Evolutionary conservation across 495 filamentous ascomycete genomes (phyloP).

Genomic region (Evernia prunastri): DNA sequence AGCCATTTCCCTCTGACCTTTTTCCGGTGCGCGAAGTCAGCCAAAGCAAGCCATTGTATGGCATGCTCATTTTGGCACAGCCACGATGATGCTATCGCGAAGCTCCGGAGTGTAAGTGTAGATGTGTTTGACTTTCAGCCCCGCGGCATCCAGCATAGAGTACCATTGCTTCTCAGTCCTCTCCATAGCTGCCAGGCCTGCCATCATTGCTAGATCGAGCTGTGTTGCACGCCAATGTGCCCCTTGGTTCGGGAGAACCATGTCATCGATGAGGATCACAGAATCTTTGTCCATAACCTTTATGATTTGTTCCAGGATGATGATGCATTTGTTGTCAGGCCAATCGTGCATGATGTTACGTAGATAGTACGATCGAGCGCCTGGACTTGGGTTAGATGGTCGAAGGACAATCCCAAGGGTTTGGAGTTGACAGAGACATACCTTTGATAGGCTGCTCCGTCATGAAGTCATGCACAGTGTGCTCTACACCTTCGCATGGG

Average conservation of each 20-base stretch:
- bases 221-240: slow-evolving; percentile 30
- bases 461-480: slow-evolving; percentile 46
- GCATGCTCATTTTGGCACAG: slow-evolving; percentile 14
- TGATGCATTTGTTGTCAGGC: slow-evolving; percentile 36
- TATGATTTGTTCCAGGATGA: slow-evolving; percentile 37
- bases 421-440: slow-evolving; percentile 28
- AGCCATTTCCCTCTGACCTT: too few relatives aligned
- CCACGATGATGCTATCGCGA: slow-evolving; percentile 15
- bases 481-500: slow-evolving; percentile 40
- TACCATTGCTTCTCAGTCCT: slow-evolving; percentile 38
- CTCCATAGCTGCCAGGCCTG: slow-evolving; percentile 32
- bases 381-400: slow-evolving; percentile 20
- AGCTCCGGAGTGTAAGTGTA: slow-evolving; percentile 28
- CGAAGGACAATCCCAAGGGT: slow-evolving; percentile 23
- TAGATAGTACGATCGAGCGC: slow-evolving; percentile 43
- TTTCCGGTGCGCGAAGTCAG: too few relatives aligned
- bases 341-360: slow-evolving; percentile 47
- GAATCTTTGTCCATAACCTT: slow-evolving; percentile 35
- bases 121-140: slow-evolving; percentile 39
- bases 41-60: too few relatives aligned
- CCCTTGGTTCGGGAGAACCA: slow-evolving; percentile 33
- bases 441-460: slow-evolving; percentile 43
- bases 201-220: slow-evolving; percentile 39
- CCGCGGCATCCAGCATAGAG: slow-evolving; percentile 34
- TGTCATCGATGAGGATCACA: slow-evolving; percentile 39